Evolutionary conservation across 768 basidiomycete genomes (phyloP), one percentile per base, ranked within the genome.

Genomic region (Leccinum subtestaceum): DNA sequence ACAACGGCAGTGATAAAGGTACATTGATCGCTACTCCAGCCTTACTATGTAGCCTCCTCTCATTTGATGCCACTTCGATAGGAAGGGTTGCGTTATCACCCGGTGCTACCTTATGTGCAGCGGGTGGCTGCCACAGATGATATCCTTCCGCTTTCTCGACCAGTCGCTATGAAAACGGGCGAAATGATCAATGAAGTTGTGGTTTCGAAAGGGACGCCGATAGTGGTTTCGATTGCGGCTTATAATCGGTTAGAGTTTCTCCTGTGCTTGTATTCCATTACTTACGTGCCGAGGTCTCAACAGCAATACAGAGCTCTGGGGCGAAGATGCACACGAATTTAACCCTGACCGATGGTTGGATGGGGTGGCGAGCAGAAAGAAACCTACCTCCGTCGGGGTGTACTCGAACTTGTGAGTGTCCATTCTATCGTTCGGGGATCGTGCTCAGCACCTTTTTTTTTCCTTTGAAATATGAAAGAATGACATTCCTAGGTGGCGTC

Each of bases 111-210:
- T 47, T 78, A 80, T n/a, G 78, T 78, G 15, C 76, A 80, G 46
- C 79, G 87, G 23, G 72, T 78, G 56, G 76, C 85, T 0, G 73
- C 68, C 1, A 68, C 72, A n/a, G 86, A 89, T 62, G 82, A 86
- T n/a, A 52, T 85, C 27, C 66, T 90, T 21, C 85, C 88, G 0
- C 77, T 90, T 36, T 80, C 82, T 5, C 77, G 71, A 55, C 83
- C 84, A 2, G 77, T 85, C 51, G 72, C 62, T 53, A 80, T 77
- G 3, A 72, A 71, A 21, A 75, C 76, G 1, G 85, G 84, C 6
- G 70, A 78, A 57, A 56, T 72, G 8, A 66, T 82, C 43, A 69
- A 63, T 9, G 74, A 81, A 54, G 53, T 86, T 11, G 76, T 78
- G 2, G 70, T 87, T 25, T 77, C 80, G 1, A 80, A 81, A 60